These are phyloP conservation scores for Didymella pomorum DNA, from an alignment of 2,329 filamentous ascomycete species.

Conservation along the genomic window DNA sequence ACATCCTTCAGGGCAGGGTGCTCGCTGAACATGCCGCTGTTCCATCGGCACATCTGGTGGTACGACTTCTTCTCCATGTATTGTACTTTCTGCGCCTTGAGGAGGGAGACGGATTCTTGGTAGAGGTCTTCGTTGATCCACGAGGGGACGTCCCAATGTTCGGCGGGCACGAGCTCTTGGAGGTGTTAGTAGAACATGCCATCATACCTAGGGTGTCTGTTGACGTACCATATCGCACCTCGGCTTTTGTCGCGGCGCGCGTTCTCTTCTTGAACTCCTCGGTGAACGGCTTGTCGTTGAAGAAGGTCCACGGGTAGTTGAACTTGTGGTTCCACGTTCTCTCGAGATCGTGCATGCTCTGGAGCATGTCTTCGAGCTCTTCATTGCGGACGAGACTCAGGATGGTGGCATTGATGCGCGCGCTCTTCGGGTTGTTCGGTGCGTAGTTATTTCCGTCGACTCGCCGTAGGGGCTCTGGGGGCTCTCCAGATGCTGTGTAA, in stretches of 20 bases:
- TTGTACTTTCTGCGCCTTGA: constrained; percentile 86
- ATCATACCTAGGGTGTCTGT: no score
- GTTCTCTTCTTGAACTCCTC: constrained; percentile 92
- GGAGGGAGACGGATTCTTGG: constrained; percentile 80
- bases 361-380: constrained; percentile 83
- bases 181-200: no score
- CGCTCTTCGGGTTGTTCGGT: constrained; percentile 75
- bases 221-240: constrained; percentile 77
- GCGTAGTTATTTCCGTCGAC: constrained; percentile 76
- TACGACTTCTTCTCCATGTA: constrained; percentile 91
- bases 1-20: constrained; percentile 84
- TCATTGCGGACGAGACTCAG: constrained; percentile 91
- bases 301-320: constrained; percentile 99
- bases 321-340: constrained; percentile 97
- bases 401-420: constrained; percentile 91
- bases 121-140: constrained; percentile 94
- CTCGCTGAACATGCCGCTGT: constrained; percentile 97
- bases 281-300: constrained; percentile 94
- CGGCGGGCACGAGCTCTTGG: constrained; percentile 91
- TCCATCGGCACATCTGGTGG: constrained; percentile 99
- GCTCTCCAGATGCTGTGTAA: constrained; percentile 78
- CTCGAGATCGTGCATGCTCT: constrained; percentile 91
- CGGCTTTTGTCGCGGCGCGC: constrained; percentile 82
- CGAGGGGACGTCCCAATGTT: constrained; percentile 89
- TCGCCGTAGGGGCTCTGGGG: constrained; percentile 76